Conservation (phyloP, 2,329 filamentous ascomycete species). For the Cladophialophora chaetospira region DNA sequence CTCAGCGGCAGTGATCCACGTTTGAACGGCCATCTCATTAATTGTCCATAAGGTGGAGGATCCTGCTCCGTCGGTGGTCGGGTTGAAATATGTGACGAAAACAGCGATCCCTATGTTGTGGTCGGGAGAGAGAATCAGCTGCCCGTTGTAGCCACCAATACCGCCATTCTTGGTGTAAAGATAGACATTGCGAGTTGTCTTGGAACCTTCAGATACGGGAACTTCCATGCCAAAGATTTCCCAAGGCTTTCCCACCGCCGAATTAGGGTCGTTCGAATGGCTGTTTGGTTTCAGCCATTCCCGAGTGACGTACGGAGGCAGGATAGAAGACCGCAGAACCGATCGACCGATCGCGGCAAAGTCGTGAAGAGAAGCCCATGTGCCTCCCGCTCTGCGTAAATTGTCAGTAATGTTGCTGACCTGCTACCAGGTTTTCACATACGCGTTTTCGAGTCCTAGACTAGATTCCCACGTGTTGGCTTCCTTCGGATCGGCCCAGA, state of each 20-base stretch:
- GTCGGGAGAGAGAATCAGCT: constrained; percentile 48
- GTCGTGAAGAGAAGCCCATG: constrained; percentile 49
- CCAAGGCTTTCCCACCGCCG: constrained; percentile 49
- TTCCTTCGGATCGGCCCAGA: constrained; percentile 43
- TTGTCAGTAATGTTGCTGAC: constrained; percentile 37
- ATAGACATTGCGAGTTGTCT: constrained; percentile 33
- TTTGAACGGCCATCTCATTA: constrained; percentile 27
- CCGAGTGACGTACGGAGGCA: constrained; percentile 42
- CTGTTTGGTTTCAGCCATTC: constrained; percentile 52
- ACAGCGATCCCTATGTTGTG: constrained; percentile 49
- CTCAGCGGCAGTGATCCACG: constrained; percentile 14
- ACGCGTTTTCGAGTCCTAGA: constrained; percentile 28
- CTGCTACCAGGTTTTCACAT: background rate
- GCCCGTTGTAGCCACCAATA: constrained; percentile 42
- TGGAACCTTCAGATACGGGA: constrained; percentile 9
- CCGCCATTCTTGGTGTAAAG: constrained; percentile 48
- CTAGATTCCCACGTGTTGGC: constrained; percentile 5
- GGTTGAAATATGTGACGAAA: constrained; percentile 39
- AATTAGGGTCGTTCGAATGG: constrained; percentile 33
- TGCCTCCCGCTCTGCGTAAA: constrained; percentile 45
- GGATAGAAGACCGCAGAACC: constrained; percentile 44
- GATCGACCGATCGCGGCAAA: constrained; percentile 47
- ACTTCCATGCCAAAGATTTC: constrained; percentile 39
- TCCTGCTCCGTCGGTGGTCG: constrained; percentile 19
- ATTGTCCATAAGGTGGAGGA: constrained; percentile 37